Percentiles rank a stretch among this genome's conserved stretches.
phyloP scores from a whole-genome alignment of 805 yeast species.

The Candida silvatica region DNA sequence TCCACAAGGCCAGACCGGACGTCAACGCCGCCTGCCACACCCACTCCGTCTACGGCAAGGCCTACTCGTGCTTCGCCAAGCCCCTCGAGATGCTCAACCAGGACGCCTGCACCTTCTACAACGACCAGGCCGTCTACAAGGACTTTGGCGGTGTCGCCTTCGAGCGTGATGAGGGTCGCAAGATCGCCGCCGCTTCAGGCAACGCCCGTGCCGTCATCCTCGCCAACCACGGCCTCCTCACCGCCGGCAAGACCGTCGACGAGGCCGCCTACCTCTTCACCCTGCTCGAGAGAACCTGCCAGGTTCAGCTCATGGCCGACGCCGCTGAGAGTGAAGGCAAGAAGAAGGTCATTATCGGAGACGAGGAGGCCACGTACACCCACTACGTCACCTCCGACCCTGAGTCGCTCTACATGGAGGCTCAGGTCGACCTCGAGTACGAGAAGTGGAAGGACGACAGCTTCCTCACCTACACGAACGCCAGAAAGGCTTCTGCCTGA shows the following conservation, averaged over 20 bases:
- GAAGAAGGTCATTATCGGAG: conserved; percentile 36
- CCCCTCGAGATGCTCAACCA: conserved; percentile 75
- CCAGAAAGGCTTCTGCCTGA: conserved; percentile 2
- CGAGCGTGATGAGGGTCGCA: conserved; percentile 53
- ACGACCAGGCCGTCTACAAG: conserved; percentile 53
- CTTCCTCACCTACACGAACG: conserved; percentile 19
- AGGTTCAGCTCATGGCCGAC: conserved; percentile 58
- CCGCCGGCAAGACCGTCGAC: conserved; percentile 63
- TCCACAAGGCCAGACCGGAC: conserved; percentile 63
- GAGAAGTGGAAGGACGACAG: conserved; percentile 28
- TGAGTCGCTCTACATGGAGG: conserved; percentile 61
- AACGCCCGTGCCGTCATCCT: conserved; percentile 46
- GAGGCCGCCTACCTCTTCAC: conserved; percentile 66
- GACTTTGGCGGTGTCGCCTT: conserved; percentile 77
- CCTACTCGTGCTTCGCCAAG: conserved; percentile 56
- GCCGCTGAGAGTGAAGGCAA: conserved; percentile 34
- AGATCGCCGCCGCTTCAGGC: conserved; percentile 55
- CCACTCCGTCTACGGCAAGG: conserved; percentile 57
- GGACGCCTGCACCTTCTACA: conserved; percentile 63
- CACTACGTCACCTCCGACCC: conserved; percentile 52
- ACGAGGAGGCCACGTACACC: conserved; percentile 63
- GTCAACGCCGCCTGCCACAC: conserved; percentile 68
- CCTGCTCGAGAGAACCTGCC: conserved; percentile 55
- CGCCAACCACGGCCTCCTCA: conserved; percentile 67
- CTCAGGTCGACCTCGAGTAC: conserved; percentile 59